A percentile compares a stretch with the other conserved stretches of the same genome.
Evolutionary conservation across 495 filamentous ascomycete species (phyloP).

Genomic region (Venustampulla echinocandica): DNA sequence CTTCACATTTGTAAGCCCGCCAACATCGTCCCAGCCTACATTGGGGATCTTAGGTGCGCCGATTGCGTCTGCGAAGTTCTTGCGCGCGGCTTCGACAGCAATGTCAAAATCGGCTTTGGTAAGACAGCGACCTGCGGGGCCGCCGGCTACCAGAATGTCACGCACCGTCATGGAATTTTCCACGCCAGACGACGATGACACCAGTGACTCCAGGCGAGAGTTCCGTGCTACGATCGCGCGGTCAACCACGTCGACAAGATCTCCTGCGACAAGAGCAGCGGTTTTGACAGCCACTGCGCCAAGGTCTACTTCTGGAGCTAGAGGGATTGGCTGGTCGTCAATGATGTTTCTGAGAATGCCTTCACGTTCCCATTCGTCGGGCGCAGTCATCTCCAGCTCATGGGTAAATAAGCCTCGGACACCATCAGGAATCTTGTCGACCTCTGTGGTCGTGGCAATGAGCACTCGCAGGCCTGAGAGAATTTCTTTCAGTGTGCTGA

Average conservation of each 20-base stretch:
- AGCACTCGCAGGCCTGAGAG: slow-evolving; percentile 64
- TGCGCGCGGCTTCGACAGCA: slow-evolving; percentile 86
- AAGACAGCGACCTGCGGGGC: slow-evolving; percentile 63
- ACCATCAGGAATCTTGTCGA: slow-evolving; percentile 86
- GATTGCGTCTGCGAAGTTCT: slow-evolving; percentile 96
- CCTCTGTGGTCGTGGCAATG: slow-evolving; percentile 87
- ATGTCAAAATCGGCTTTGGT: slow-evolving; percentile 82
- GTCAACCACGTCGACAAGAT: slow-evolving; percentile 90
- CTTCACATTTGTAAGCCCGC: slow-evolving; percentile 87
- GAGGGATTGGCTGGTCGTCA: slow-evolving; percentile 58
- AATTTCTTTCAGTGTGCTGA: slow-evolving; percentile 71
- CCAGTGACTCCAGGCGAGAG: slow-evolving; percentile 63
- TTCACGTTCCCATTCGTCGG: slow-evolving; percentile 87
- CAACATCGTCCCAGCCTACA: slow-evolving; percentile 93
- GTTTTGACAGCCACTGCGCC: slow-evolving; percentile 83
- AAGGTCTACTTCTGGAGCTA: slow-evolving; percentile 76
- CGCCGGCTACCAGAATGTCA: slow-evolving; percentile 87
- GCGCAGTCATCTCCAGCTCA: slow-evolving; percentile 87
- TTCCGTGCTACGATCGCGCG: slow-evolving; percentile 69
- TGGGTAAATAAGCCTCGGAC: slow-evolving; percentile 89
- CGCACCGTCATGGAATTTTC: slow-evolving; percentile 50
- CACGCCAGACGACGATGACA: slow-evolving; percentile 32
- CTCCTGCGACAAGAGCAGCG: slow-evolving; percentile 87
- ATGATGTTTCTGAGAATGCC: slow-evolving; percentile 73
- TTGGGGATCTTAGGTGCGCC: slow-evolving; percentile 98